Evolutionary conservation across 2,329 filamentous ascomycete species (phyloP).

Genomic region (Aschersonia sp.): DNA sequence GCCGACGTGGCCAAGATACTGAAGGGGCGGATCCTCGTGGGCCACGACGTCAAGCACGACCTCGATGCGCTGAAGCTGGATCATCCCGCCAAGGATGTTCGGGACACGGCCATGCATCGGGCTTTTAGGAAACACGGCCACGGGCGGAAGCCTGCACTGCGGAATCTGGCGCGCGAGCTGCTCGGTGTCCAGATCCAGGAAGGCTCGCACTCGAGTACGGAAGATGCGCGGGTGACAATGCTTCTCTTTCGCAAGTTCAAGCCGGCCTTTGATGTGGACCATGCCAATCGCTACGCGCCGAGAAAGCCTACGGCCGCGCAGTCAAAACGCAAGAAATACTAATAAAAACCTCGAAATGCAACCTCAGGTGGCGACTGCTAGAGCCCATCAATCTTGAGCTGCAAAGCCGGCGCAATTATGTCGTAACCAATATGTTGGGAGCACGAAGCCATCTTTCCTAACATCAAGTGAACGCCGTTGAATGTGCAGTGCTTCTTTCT

Average conservation of each 20-base stretch:
- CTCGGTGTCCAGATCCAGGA: slow-evolving; percentile 48
- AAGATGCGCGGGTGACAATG: slow-evolving; percentile 86
- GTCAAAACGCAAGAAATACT: not conserved
- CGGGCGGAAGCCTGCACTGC: slow-evolving; percentile 55
- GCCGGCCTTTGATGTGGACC: slow-evolving; percentile 69
- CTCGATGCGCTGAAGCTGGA: slow-evolving; percentile 62
- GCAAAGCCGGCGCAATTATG: no score
- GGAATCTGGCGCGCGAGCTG: slow-evolving; percentile 40
- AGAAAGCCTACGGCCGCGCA: slow-evolving; percentile 5
- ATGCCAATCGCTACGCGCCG: slow-evolving; percentile 49
- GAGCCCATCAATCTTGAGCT: no score
- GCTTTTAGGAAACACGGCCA: slow-evolving; percentile 56
- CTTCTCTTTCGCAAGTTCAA: slow-evolving; percentile 74
- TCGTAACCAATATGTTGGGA: no score
- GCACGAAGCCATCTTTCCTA: no score
- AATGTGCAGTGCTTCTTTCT: no score
- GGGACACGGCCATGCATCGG: slow-evolving; percentile 70
- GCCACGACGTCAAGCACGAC: slow-evolving; percentile 72
- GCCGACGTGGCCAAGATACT: slow-evolving; percentile 54
- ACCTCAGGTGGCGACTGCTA: no score
- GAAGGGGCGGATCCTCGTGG: slow-evolving; percentile 58
- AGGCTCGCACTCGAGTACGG: slow-evolving; percentile 50
- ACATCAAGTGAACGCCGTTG: no score
- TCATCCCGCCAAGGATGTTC: slow-evolving; percentile 63
- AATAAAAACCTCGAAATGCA: no score